Evolutionary conservation across 257 asterid genomes (phyloP), one percentile per base, ranked within the genome.

Genomic region (Ocimum tenuiflorum): DNA sequence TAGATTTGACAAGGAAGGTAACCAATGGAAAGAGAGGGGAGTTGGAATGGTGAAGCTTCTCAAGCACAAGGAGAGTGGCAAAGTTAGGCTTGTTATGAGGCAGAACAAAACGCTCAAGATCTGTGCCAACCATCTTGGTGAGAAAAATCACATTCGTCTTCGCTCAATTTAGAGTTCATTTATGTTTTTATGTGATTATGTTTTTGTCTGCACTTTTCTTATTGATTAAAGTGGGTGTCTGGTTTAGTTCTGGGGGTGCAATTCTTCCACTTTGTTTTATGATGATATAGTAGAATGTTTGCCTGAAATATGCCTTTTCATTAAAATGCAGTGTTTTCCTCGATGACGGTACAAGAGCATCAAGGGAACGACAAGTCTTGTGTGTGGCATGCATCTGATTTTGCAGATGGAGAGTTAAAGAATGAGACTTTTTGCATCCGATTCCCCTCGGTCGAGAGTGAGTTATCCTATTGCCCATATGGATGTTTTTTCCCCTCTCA

Each of bases 21-120:
- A 67, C 65, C 96, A 84, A 73, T 91, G 97, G 97, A 88, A 91
- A 72, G 96, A 91, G 79, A 91, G 96, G 71, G 97, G 97, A 39
- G 97, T 80, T 63, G 97, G 96, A 8, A 76, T 81, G 17, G 88
- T 91, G 75, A 91, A 91, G 85, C 85, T 88, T 39, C 87, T 91
- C 47, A 81, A 84, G 79, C 95, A 91, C 68, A 84, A 78, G 75
- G 95, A 88, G 39, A 82, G 80, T 39, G 83, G 82, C 36, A 88
- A 86, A 78, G 82, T 86, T 75, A 82, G 97, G 71, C 95, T 91
- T 70, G 91, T 91, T 56, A 86, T 91, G 97, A 84, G 96, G 76
- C 95, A 91, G 83, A 81, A 79, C 72, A 91, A 88, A 86, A 91
- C 95, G 13, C 94, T 91, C 12, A 91, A 91, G 81, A 91, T 86